Evolutionary conservation across 768 basidiomycete genomes (phyloP), one percentile per base, ranked within the genome.

Genomic region (Boletus reticuloceps): DNA sequence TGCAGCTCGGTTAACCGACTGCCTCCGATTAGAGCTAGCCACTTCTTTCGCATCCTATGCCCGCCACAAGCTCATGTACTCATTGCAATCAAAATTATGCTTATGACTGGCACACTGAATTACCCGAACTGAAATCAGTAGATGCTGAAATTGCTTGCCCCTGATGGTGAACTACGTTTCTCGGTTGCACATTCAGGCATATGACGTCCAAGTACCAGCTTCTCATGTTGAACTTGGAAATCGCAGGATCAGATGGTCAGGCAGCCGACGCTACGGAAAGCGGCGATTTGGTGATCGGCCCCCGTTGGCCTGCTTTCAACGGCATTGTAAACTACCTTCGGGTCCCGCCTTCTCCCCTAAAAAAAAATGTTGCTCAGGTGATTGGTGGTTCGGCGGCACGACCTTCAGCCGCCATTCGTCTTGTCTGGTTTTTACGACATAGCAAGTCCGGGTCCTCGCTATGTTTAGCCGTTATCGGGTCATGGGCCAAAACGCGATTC

Each of bases 1-100:
- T 50, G 1, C 46, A 80, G 78, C 79, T 39, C 78, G 79, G 61
- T 60, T 80, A 61, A 79, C n/a, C 76, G 20, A 74, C 70, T 27
- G 70, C 68, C 55, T 68, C 76, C 13, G 77, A 77, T 43, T 75
- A 74, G 64, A 70, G 58, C 37, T 64, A 53, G 37, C 50, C 36
- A 42, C 36, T 48, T 62, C 44, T 60, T 55, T 57, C 41, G 54
- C 58, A 50, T 68, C 45, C 25, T 68, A 69, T 64, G 59, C 59
- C 46, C 47, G 51, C 51, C 60, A 63, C 56, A 63, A 68, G 70
- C 65, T 60, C 67, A 71, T 77, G 76, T 77, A 77, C 47, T 64
- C 62, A 61, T 62, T 61, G 55, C 64, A 75, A 52, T 45, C 47
- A 71, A 71, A 70, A 60, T 36, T 36, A 69, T 59, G 57, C 64